A percentile compares a stretch with the other conserved stretches of the same genome.
Conservation (phyloP, 257 asterid species). For the Petunia secreta region DNA sequence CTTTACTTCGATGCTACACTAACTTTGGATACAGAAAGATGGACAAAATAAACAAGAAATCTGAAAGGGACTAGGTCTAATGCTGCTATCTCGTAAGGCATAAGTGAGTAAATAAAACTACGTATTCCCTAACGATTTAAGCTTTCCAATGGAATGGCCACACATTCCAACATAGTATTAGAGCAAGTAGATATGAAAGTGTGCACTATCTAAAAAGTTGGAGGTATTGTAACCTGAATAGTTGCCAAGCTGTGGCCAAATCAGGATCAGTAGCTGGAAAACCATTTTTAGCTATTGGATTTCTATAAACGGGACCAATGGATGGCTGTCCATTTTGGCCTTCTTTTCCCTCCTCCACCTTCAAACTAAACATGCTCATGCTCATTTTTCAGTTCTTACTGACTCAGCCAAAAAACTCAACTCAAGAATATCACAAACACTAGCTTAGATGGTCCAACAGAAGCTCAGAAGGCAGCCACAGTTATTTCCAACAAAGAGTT, state of each 20-base stretch:
- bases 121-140: not conserved
- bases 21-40: not conserved
- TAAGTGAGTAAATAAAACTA: not conserved
- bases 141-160: not conserved
- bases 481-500: not conserved
- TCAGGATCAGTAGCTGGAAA: constrained; percentile 66
- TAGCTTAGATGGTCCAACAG: not conserved
- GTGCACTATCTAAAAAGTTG: not conserved
- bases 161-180: not conserved
- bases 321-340: constrained; percentile 70
- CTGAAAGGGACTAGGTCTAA: not conserved
- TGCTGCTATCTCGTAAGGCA: not conserved
- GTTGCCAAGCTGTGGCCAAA: constrained; percentile 71
- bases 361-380: constrained; percentile 61
- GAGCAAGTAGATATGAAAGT: not conserved
- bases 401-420: not conserved
- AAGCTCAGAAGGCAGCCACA: not conserved
- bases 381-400: not conserved
- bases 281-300: constrained; percentile 60
- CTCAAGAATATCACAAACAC: not conserved
- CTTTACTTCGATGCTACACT: not conserved
- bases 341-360: constrained; percentile 74
- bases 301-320: constrained; percentile 81
- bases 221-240: constrained; percentile 58
- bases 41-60: constrained; percentile 16